Base-by-base conservation (phyloP, 768 basidiomycete genomes). In the Gymnopilus junonius region DNA sequence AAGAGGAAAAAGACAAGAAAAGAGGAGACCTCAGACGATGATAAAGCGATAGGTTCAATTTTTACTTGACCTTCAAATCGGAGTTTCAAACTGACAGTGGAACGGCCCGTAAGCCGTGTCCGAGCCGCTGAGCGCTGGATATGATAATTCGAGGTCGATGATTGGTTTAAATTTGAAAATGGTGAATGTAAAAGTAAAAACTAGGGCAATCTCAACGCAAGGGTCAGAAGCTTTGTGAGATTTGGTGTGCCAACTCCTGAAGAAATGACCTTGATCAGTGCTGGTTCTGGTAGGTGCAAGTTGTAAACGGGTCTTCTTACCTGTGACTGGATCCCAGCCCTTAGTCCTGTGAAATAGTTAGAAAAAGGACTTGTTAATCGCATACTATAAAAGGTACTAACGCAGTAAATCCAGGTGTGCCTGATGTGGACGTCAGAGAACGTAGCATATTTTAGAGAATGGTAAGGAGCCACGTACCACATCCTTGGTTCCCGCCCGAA, bases 321-420 rank as follows among this genome's bases (percentile, higher is more conserved):
- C 74, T 58, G 77, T 80, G 8, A 80, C 79, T 55, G 80, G 80
- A 67, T 80, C 79, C 79, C 79, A 81, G 37, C 80, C 80, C 12
- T 66, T 70, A 2, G 76, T 74, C 14, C 77, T 79, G 58, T 29
- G 25, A 29, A 50, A 48, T 3, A 20, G 29, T 67, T 8, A 58
- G 40, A 35, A 11, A 51, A 27, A 14, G 14, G 29, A 40, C 23
- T 15, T 43, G 48, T 29, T 29, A 21, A 39, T 25, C 45, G n/a
- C 15, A 56, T 31, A 55, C 10, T 45, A 51, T 25, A 20, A 42
- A 23, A 53, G 25, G 32, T 12, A 59, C 62, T 65, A 59, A 79
- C 75, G 78, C 73, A 50, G 64, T 75, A 56, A 79, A 78, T 17
- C 79, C 78, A 29, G 71, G 65, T 1, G 76, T 76, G 39, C 75